Conservation (phyloP, 441 rosid species). For the Gossypium davidsonii region DNA sequence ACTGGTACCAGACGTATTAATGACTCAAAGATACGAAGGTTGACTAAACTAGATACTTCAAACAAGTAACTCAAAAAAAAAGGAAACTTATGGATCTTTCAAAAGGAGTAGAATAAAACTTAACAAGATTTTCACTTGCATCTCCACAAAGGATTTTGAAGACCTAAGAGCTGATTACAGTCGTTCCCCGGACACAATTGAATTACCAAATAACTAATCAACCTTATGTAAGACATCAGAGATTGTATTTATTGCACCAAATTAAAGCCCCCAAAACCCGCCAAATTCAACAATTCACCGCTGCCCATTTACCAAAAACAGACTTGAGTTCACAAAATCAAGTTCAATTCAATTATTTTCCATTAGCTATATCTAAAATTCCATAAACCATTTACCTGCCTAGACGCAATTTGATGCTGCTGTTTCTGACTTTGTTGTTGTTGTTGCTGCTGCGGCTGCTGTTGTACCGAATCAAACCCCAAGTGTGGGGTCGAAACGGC, state of each 20-base stretch:
- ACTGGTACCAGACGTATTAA: background rate
- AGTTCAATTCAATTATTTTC: slow-evolving; percentile 13
- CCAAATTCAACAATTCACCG: slow-evolving; percentile 4
- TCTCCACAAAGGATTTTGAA: no score
- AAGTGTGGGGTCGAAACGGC: slow-evolving; percentile 80
- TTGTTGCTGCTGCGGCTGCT: slow-evolving; percentile 35
- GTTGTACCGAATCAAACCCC: slow-evolving; percentile 65
- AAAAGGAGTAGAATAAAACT: background rate
- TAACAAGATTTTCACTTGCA: no score
- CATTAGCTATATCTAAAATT: background rate
- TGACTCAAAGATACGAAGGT: background rate
- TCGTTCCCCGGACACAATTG: background rate
- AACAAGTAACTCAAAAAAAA: background rate
- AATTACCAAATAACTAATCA: background rate
- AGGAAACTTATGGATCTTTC: background rate
- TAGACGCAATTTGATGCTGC: slow-evolving; percentile 34
- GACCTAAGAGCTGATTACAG: no score
- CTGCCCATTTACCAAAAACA: slow-evolving; percentile 12
- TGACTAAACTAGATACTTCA: background rate
- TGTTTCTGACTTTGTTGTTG: background rate
- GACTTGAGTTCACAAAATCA: slow-evolving; percentile 12
- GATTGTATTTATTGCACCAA: slow-evolving; percentile 26
- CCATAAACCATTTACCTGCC: slow-evolving; percentile 51
- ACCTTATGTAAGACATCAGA: background rate
- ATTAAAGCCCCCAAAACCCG: slow-evolving; percentile 13